These are phyloP conservation scores for Bonia amplexicaulis DNA, from an alignment of 176 grass and related monocot genomes.

Conservation along the genomic window DNA sequence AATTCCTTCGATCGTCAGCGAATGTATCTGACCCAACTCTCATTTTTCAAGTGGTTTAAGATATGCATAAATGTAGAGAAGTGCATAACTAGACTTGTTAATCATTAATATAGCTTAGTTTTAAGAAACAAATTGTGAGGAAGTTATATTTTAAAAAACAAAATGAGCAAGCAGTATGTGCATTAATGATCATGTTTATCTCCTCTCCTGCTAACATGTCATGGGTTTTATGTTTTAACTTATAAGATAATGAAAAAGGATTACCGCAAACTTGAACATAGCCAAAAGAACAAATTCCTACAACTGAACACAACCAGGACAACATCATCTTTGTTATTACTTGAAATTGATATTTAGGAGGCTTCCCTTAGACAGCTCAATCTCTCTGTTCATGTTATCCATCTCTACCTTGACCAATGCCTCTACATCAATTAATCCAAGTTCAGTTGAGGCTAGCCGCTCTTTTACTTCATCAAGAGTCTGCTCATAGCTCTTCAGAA, in stretches of 20 bases:
- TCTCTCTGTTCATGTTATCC: slow-evolving; percentile 33
- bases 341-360: slow-evolving; percentile 41
- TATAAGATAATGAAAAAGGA: neutral
- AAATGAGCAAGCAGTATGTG: neutral
- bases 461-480: slow-evolving; percentile 33
- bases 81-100: neutral
- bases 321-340: slow-evolving; percentile 18
- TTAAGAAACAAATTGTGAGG: neutral
- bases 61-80: slow-evolving; percentile 7
- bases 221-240: neutral
- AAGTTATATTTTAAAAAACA: neutral
- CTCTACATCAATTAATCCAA: slow-evolving; percentile 31
- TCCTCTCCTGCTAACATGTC: slow-evolving; percentile 19
- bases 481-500: slow-evolving; percentile 28
- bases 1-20: neutral
- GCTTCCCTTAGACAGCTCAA: slow-evolving; percentile 33
- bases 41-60: neutral
- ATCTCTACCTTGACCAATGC: slow-evolving; percentile 46
- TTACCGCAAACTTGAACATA: slow-evolving; percentile 1
- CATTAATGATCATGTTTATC: neutral
- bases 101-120: neutral
- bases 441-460: slow-evolving; percentile 14
- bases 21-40: neutral
- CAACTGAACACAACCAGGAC: neutral
- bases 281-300: slow-evolving; percentile 8